These are phyloP conservation scores for Amaranthus palmeri DNA, from an alignment of 148 eudicot genomes.

Conservation along the genomic window DNA sequence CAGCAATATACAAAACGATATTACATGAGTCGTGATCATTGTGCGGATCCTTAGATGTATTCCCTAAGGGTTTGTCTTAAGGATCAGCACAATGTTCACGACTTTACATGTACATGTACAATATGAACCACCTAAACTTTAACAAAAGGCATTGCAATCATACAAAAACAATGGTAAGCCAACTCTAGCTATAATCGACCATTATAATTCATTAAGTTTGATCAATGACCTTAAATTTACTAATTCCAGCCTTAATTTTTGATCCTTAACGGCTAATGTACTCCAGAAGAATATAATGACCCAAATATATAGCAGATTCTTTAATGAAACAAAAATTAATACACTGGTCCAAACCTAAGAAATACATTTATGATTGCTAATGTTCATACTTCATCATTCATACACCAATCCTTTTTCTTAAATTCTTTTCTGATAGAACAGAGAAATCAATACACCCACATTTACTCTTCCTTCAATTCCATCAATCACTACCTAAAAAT, in stretches of 20 bases:
- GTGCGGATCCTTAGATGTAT: too few species aligned
- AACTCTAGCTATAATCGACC: not conserved
- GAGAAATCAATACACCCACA: not conserved
- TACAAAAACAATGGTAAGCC: too few species aligned
- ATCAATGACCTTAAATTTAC: too few species aligned
- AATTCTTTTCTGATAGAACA: too few species aligned
- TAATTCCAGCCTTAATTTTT: too few species aligned
- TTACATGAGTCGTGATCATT: not conserved
- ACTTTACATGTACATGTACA: not conserved
- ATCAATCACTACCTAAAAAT: not conserved
- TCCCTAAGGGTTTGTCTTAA: too few species aligned
- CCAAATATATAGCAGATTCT: not conserved
- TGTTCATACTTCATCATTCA: too few species aligned
- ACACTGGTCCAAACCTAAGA: slow-evolving; percentile 18
- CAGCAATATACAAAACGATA: not conserved
- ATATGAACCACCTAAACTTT: not conserved
- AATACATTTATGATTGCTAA: slow-evolving; percentile 4
- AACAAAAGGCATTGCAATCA: slow-evolving; percentile 2
- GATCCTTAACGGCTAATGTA: not conserved
- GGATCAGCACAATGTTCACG: too few species aligned
- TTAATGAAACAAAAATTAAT: slow-evolving; percentile 1
- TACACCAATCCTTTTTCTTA: too few species aligned
- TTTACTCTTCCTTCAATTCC: not conserved
- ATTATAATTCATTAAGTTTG: not conserved
- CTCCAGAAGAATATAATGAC: not conserved